Base-by-base conservation (phyloP, 2,329 filamentous ascomycete species). In the Cladobotryum mycophilum region DNA sequence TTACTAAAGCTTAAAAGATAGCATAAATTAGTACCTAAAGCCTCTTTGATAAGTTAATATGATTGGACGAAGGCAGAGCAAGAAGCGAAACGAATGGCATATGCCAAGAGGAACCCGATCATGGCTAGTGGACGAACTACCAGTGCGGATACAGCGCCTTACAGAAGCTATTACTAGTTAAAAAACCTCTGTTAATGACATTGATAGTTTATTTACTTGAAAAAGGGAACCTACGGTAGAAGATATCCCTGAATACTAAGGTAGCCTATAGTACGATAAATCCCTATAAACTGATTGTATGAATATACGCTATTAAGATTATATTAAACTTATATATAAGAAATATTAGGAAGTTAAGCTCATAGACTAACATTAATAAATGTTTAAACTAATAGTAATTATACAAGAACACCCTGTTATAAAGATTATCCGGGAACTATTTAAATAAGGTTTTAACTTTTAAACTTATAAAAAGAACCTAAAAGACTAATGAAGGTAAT, bases 1-100 rank as follows among this genome's bases (percentile, higher is more conserved):
- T 43, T 52, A 45, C 43, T 20, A 20, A 8, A 50, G 50, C 48
- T 46, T 52, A 41, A 46, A 30, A 11, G 8, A 30, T 8, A 30
- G 9, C 6, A 8, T 8, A 30, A 30, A 30, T 11, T 30, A 30
- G 9, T 30, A 30, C 9, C 9, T 30, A 30, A 30, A 30, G 6
- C 25, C 25, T 11, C 25, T 8, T 8, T 8, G 9, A 30, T 30
- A 30, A 30, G 9, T 30, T 8, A 30, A 30, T 30, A 30, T 30
- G 9, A 7, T 30, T 8, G 9, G 9, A 30, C 25, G 9, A 30
- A 30, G 25, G 9, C 9, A 30, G 9, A 30, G 2, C 4, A 30
- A 30, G 8, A 30, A 30, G 9, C 4, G 2, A 8, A 30, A 8
- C 8, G 9, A 30, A 30, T 20, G 20, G 20, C 20, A 30, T 30